Percentiles rank a stretch among this genome's conserved stretches.
These are phyloP conservation scores for Claviceps capensis DNA, from an alignment of 2,329 filamentous ascomycete genomes.

Conservation along the genomic window DNA sequence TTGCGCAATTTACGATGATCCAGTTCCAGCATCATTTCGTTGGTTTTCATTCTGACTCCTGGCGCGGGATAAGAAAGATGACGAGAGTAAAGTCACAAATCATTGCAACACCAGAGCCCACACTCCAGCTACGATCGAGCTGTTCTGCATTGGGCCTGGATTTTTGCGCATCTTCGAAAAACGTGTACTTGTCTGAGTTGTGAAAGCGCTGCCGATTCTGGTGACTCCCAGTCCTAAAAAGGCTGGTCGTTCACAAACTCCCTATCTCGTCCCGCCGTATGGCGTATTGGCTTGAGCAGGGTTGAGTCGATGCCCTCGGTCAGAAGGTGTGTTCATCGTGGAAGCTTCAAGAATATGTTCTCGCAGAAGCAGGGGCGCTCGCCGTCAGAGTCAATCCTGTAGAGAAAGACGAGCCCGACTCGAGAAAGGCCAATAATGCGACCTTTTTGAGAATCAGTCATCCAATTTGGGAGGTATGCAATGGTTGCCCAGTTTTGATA, in stretches of 20 bases:
- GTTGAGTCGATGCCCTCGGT: neutral
- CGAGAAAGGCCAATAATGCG: no score
- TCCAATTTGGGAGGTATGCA: no score
- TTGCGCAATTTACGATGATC: no score
- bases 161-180: neutral
- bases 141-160: neutral
- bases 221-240: no score
- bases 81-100: neutral
- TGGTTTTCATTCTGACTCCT: no score
- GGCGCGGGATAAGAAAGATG: no score
- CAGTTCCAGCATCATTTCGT: no score
- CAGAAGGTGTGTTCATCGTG: neutral
- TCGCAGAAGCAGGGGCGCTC: no score
- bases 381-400: no score
- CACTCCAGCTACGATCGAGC: neutral
- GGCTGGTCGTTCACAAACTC: neutral
- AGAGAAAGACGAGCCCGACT: no score
- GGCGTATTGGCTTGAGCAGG: neutral
- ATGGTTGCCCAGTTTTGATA: no score
- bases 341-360: neutral
- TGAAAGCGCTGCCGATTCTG: neutral
- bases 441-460: no score
- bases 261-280: neutral
- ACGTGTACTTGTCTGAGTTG: neutral
- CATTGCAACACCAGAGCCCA: neutral